Conservation (phyloP, 129 eudicot genomes). For the Artemisia tridentata region DNA sequence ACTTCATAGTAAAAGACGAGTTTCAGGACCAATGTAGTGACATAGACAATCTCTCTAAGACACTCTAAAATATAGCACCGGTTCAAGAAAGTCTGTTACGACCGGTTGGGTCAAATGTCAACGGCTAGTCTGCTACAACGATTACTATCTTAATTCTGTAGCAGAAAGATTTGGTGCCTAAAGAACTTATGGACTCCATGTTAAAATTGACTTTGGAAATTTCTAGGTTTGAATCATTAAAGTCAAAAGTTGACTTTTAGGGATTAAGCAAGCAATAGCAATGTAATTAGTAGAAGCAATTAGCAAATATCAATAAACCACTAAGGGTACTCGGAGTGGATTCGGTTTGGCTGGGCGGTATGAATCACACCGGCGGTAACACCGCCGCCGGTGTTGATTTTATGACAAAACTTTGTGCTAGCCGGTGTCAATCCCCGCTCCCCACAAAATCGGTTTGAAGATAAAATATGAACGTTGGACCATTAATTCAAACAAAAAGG, state of each 20-base stretch:
- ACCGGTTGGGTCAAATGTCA: not conserved
- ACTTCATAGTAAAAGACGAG: not conserved
- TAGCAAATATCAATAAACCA: not conserved
- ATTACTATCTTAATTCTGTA: not conserved
- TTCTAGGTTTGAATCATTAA: not conserved
- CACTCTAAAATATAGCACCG: no score
- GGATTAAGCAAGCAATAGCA: not conserved
- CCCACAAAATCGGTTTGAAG: no score
- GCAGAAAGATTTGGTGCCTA: conserved; percentile 10
- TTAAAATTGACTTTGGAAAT: not conserved
- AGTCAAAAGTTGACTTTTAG: conserved; percentile 7
- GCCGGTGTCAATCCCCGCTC: no score
- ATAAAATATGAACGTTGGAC: no score
- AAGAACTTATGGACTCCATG: not conserved
- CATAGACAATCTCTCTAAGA: no score
- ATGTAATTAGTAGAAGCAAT: conserved; percentile 10
- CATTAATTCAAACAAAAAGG: no score
- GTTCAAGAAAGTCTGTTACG: not conserved
- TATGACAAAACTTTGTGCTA: no score
- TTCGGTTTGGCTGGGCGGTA: no score
- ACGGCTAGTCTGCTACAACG: not conserved
- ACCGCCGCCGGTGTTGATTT: no score
- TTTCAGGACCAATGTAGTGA: conserved; percentile 5
- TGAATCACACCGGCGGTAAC: no score
- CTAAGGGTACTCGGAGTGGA: no score